phyloP scores from a whole-genome alignment of 306 rosid species.

The Citrullus colocynthis region DNA sequence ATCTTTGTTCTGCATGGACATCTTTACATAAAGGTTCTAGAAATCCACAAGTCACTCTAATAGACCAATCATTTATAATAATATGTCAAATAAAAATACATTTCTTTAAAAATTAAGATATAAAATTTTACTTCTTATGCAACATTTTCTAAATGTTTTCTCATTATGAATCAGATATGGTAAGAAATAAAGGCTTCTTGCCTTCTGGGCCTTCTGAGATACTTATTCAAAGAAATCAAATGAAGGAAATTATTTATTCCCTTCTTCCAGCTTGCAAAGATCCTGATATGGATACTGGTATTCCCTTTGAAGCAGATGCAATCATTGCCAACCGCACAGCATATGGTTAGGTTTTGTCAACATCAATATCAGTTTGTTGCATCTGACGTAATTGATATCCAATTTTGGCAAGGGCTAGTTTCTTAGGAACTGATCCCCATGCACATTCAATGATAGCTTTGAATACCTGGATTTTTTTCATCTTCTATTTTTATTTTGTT shows the following conservation, averaged over 20 bases:
- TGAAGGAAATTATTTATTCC: constrained; percentile 80
- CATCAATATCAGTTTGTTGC: constrained; percentile 4
- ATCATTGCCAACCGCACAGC: constrained; percentile 98
- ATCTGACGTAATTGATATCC: neutral
- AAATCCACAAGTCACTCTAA: neutral
- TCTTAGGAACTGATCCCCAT: neutral
- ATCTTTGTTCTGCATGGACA: neutral
- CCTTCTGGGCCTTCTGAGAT: constrained; percentile 99
- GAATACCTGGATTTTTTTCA: neutral
- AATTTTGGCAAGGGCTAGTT: neutral
- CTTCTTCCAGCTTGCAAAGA: constrained; percentile 85
- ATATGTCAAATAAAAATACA: neutral
- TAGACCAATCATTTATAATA: neutral
- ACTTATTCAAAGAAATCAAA: constrained; percentile 80
- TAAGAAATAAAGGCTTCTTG: constrained; percentile 92
- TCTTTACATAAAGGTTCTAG: neutral
- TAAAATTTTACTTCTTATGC: neutral
- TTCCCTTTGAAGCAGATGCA: constrained; percentile 78
- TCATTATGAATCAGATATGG: constrained; percentile 62
- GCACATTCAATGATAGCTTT: neutral
- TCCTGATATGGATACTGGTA: constrained; percentile 69
- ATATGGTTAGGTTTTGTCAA: constrained; percentile 46
- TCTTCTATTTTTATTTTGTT: no score
- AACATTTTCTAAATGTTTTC: neutral
- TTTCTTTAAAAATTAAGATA: neutral